A percentile compares a stretch with the other conserved stretches of the same genome.
phyloP scores from a whole-genome alignment of 1,284 basidiomycete genomes.

The Tilletiopsis washingtonensis region DNA sequence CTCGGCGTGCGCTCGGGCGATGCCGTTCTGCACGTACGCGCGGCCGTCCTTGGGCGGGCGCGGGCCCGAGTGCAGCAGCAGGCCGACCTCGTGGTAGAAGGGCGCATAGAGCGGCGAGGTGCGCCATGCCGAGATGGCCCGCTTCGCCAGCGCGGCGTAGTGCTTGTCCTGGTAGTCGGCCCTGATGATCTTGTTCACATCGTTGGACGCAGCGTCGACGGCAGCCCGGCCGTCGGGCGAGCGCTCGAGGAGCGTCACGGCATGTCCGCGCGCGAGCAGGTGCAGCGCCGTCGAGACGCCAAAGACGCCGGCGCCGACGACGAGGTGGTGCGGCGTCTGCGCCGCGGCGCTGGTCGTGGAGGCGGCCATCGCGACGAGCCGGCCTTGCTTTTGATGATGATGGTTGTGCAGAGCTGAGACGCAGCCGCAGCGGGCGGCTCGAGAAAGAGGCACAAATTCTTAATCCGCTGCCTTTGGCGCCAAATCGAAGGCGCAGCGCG shows the following conservation, averaged over 20 bases:
- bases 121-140: slow-evolving; percentile 67
- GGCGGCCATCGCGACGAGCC: background rate
- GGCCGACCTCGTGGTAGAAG: slow-evolving; percentile 36
- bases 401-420: too few relatives aligned
- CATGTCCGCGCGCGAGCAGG: slow-evolving; percentile 62
- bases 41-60: background rate
- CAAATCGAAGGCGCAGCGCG: too few relatives aligned
- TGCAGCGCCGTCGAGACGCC: slow-evolving; percentile 75
- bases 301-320: slow-evolving; percentile 78
- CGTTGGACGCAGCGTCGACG: slow-evolving; percentile 69
- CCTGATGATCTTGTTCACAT: slow-evolving; percentile 68
- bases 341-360: background rate
- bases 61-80: slow-evolving; percentile 25
- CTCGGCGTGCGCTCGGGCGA: slow-evolving; percentile 24
- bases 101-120: slow-evolving; percentile 21
- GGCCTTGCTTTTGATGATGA: background rate
- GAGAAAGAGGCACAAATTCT: too few relatives aligned
- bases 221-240: slow-evolving; percentile 49
- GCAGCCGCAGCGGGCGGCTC: too few relatives aligned
- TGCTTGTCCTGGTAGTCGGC: slow-evolving; percentile 47
- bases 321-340: slow-evolving; percentile 50
- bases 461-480: too few relatives aligned
- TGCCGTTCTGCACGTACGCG: slow-evolving; percentile 14
- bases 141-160: slow-evolving; percentile 63
- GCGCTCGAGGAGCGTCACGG: slow-evolving; percentile 58